phyloP scores from a whole-genome alignment of 768 basidiomycete species.

The Lentinula lateritia region DNA sequence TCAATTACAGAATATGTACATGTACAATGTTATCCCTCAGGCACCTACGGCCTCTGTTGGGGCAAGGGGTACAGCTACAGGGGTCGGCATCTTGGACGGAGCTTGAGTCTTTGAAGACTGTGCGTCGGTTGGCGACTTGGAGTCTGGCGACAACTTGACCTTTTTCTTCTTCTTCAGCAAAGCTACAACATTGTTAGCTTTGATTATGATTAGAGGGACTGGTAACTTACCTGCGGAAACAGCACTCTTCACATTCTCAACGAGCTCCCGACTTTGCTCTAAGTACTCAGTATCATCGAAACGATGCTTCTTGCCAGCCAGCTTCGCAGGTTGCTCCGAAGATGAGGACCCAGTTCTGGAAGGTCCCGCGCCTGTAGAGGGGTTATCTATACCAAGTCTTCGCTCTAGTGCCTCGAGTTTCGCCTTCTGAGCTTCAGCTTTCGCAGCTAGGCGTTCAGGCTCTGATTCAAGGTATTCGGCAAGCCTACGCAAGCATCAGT shows the following conservation, averaged over 20 bases:
- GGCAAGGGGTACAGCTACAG: neutral
- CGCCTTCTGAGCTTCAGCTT: constrained; percentile 68
- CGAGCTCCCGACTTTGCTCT: constrained; percentile 86
- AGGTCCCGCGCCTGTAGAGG: constrained; percentile 22
- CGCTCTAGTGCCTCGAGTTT: constrained; percentile 85
- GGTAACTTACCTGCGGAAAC: constrained; percentile 67
- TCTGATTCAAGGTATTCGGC: constrained; percentile 84
- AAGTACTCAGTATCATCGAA: constrained; percentile 91
- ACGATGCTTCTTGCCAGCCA: constrained; percentile 76
- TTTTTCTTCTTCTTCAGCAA: constrained; percentile 77
- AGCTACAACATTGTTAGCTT: constrained; percentile 32
- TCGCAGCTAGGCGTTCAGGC: constrained; percentile 73
- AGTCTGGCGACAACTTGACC: constrained; percentile 34
- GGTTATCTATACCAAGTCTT: constrained; percentile 62
- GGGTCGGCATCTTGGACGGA: neutral
- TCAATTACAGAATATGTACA: neutral
- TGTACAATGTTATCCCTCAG: neutral
- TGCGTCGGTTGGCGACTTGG: constrained; percentile 13
- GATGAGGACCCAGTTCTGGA: constrained; percentile 27
- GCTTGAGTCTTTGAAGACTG: constrained; percentile 1
- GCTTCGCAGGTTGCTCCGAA: constrained; percentile 34
- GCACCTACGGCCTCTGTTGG: constrained; percentile 7
- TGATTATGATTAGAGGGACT: constrained; percentile 13
- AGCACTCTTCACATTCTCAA: constrained; percentile 87
- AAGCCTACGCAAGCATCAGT: constrained; percentile 39